phyloP scores from a whole-genome alignment of 352 stramenopile genomes.

The Globisporangium takayamanum region DNA sequence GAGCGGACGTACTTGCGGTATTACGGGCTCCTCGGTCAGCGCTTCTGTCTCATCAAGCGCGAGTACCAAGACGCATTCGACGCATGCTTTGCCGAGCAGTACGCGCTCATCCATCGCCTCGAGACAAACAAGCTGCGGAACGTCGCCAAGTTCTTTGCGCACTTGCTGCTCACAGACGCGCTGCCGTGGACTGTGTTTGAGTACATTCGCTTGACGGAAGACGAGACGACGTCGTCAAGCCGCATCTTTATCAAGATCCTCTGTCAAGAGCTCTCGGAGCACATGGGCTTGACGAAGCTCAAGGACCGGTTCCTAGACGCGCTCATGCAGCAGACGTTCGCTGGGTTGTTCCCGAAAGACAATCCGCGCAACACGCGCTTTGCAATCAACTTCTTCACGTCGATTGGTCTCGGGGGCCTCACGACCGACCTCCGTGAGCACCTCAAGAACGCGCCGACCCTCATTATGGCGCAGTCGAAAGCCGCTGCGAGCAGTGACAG shows the following conservation, averaged over 20 bases:
- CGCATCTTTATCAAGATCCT: slow-evolving; percentile 99
- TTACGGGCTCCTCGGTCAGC: slow-evolving; percentile 95
- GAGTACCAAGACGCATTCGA: slow-evolving; percentile 96
- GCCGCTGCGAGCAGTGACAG: slow-evolving; percentile 18
- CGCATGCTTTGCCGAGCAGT: slow-evolving; percentile 91
- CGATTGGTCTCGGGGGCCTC: slow-evolving; percentile 96
- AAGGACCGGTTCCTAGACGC: slow-evolving; percentile 93
- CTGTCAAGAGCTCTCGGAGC: slow-evolving; percentile 96
- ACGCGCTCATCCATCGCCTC: slow-evolving; percentile 95
- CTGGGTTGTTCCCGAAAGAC: slow-evolving; percentile 95
- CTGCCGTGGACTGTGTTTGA: slow-evolving; percentile 97
- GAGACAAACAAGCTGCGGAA: slow-evolving; percentile 99
- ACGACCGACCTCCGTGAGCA: slow-evolving; percentile 95
- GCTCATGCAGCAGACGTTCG: slow-evolving; percentile 90
- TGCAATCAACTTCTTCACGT: slow-evolving; percentile 99
- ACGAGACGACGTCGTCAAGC: slow-evolving; percentile 98
- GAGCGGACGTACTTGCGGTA: slow-evolving; percentile 97
- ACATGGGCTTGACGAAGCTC: slow-evolving; percentile 94
- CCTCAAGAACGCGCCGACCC: slow-evolving; percentile 95
- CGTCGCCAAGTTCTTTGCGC: slow-evolving; percentile 98
- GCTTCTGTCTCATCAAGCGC: slow-evolving; percentile 95
- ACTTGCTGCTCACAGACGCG: slow-evolving; percentile 96
- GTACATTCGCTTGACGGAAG: slow-evolving; percentile 96
- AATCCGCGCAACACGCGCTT: slow-evolving; percentile 98
- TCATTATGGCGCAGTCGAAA: slow-evolving; percentile 85